phyloP scores from a whole-genome alignment of 768 basidiomycete genomes.

The Ramaria sp. region DNA sequence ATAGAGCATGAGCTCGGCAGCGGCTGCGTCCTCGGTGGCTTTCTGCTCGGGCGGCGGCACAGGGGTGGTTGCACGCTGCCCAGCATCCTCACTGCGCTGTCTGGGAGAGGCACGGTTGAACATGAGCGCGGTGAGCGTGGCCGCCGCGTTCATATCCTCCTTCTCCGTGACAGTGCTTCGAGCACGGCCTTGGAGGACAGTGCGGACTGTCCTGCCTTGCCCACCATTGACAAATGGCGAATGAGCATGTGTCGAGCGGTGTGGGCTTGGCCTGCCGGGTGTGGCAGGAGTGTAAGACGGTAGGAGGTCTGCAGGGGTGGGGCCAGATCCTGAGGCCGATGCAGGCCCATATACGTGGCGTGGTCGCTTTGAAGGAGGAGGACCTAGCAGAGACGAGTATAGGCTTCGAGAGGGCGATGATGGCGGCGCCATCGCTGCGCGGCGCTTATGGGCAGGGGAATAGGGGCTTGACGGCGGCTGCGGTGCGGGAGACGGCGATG shows the following conservation, averaged over 20 bases:
- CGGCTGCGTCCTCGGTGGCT: conserved; percentile 50
- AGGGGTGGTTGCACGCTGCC: conserved; percentile 20
- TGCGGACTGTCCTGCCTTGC: conserved; percentile 33
- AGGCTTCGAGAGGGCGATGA: conserved; percentile 46
- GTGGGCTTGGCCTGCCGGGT: conserved; percentile 1
- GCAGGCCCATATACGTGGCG: conserved; percentile 9
- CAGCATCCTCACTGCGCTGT: conserved; percentile 24
- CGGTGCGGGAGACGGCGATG: conserved; percentile 10
- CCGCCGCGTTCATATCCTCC: conserved; percentile 72
- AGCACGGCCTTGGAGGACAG: conserved; percentile 14
- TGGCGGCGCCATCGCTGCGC: conserved; percentile 10
- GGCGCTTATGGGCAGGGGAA: conserved; percentile 14
- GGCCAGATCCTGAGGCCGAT: conserved; percentile 1
- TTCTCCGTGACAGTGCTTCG: conserved; percentile 21
- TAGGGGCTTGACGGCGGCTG: conserved; percentile 17
- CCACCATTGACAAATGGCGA: conserved; percentile 11
- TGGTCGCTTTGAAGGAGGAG: conserved; percentile 65
- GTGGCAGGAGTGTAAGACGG: background rate
- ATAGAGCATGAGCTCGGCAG: conserved; percentile 78
- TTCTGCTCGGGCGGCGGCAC: conserved; percentile 47
- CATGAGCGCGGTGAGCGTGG: conserved; percentile 63
- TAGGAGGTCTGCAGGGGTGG: conserved; percentile 3
- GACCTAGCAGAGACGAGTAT: conserved; percentile 66
- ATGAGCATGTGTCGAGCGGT: conserved; percentile 5
- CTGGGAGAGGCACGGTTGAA: conserved; percentile 30